Evolutionary conservation across 192 early-diverging fungal species (phyloP), one percentile per base, ranked within the genome.

Genomic region (Gryganskiella cystojenkinii): DNA sequence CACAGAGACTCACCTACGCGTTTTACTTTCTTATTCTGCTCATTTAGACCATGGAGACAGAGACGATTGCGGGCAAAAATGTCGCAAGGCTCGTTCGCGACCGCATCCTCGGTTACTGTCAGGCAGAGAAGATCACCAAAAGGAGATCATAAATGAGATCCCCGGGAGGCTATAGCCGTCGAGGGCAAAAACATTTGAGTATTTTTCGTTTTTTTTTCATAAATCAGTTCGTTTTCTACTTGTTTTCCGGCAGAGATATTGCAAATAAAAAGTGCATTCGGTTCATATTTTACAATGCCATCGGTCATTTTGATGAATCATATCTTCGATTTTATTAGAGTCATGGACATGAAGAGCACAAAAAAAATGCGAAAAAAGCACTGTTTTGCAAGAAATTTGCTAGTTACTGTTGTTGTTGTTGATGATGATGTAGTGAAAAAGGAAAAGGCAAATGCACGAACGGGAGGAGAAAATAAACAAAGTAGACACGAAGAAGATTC

Each of bases 31-130:
- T n/a, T 57, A 30, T 8, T 37, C 37, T 42, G 15, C 13, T 70
- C 58, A 58, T 40, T 27, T 73, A 87, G 81, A 87, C 90, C 44
- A 91, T 91, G 90, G 90, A 91, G 81, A 87, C 87, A 13, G 83
- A 88, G 61, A 87, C 86, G 3, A 71, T 91, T 2, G 73, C 88
- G 0, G 80, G 83, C 37, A 82, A 82, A 31, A 91, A 91, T 58
- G 72, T 87, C 25, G 86, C 81, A 20, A 72, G 84, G 55, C 57
- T 91, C 1, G n/a, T 91, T 15, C 52, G 84, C 33, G 56, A 81
- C 24, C 67, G 70, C 24, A 56, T 76, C 20, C 50, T 67, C 11
- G 72, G 72, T 4, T 62, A 68, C 22, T 76, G 72, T 40, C 45
- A 64, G 14, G 65, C 62, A 3, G 71, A 73, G 27, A 67, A 67